Conservation (phyloP, 306 rosid species). For the Dalbergia oliveri region DNA sequence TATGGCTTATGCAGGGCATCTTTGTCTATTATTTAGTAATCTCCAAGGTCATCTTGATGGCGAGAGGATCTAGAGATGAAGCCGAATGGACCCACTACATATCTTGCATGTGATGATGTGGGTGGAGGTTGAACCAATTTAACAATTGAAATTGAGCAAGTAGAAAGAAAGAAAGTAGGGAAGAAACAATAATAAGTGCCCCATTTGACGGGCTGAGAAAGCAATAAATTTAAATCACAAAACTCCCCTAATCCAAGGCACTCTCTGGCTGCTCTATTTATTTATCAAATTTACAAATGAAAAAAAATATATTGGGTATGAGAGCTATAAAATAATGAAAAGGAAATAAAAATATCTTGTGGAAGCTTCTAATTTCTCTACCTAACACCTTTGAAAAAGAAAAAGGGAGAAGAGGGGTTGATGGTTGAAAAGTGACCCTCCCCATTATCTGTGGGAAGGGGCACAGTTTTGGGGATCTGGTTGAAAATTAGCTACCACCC, state of each 20-base stretch:
- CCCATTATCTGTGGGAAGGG: conserved; percentile 50
- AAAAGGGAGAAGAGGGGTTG: conserved; percentile 18
- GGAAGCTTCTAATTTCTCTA: conserved; percentile 64
- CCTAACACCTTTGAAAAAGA: conserved; percentile 63
- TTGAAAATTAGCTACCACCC: conserved; percentile 48
- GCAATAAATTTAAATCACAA: conserved; percentile 22
- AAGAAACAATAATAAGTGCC: conserved; percentile 13
- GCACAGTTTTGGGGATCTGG: conserved; percentile 49
- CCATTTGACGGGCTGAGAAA: conserved; percentile 14
- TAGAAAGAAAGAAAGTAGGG: background rate
- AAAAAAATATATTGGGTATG: background rate
- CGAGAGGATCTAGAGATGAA: conserved; percentile 49
- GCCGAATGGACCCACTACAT: conserved; percentile 45
- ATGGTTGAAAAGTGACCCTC: conserved; percentile 58
- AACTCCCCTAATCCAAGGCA: conserved; percentile 10
- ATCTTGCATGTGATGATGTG: conserved; percentile 58
- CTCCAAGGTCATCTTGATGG: conserved; percentile 48
- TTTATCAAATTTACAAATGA: too few species aligned
- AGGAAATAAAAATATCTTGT: conserved; percentile 39
- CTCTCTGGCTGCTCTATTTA: background rate
- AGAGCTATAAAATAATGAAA: conserved; percentile 19
- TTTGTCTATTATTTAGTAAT: conserved; percentile 45
- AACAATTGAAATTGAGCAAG: background rate
- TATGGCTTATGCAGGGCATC: conserved; percentile 42
- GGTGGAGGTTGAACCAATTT: conserved; percentile 49